Conservation (phyloP, 306 rosid genomes). For the Acmispon strigosus region DNA sequence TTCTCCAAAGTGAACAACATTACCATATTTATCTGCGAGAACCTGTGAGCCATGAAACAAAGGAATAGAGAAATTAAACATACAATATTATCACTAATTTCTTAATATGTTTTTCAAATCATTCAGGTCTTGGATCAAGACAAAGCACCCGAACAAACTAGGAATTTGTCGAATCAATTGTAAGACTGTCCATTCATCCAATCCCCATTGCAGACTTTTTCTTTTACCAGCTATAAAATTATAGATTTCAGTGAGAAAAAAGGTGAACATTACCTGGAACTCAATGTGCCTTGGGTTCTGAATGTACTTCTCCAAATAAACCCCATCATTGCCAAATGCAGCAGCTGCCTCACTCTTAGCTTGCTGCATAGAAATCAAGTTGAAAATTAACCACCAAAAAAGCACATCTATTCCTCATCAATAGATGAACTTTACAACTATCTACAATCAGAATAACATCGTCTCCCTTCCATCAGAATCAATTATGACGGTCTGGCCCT, state of each 20-base stretch:
- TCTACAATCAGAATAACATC: constrained; percentile 13
- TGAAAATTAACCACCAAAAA: constrained; percentile 13
- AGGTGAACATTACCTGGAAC: constrained; percentile 67
- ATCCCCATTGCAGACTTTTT: not conserved
- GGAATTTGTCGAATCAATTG: not conserved
- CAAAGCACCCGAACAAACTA: not conserved
- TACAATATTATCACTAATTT: not conserved
- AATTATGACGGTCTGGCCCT: not conserved
- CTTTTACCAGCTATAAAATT: not conserved
- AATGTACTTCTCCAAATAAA: constrained; percentile 91
- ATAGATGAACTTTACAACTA: constrained; percentile 2
- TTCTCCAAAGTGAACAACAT: constrained; percentile 97
- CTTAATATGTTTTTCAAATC: not conserved
- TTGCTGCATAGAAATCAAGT: constrained; percentile 61
- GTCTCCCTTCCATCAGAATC: constrained; percentile 15
- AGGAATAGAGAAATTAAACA: constrained; percentile 6
- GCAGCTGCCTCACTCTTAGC: constrained; percentile 99
- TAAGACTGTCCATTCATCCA: not conserved
- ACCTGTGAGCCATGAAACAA: constrained; percentile 48
- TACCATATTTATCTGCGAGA: constrained; percentile 89
- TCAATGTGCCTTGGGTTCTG: constrained; percentile 98
- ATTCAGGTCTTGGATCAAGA: not conserved
- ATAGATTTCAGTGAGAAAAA: not conserved
- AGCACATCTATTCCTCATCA: constrained; percentile 1
- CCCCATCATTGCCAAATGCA: constrained; percentile 99